A percentile compares a stretch with the other conserved stretches of the same genome.
These are phyloP conservation scores for Epichloe amarillans DNA, from an alignment of 2,329 filamentous ascomycete species.

Conservation along the genomic window DNA sequence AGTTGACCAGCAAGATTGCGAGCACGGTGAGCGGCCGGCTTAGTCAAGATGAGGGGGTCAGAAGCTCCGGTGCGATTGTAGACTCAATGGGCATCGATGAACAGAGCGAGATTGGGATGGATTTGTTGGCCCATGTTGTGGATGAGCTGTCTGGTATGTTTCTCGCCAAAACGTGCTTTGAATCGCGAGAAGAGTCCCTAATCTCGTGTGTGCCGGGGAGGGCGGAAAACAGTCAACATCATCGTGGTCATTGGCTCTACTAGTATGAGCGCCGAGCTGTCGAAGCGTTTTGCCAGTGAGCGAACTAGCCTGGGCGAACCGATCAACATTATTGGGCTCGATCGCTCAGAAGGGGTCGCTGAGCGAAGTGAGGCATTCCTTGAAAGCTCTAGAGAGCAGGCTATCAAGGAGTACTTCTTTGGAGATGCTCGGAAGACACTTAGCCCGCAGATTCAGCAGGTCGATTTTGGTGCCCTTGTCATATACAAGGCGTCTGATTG, in stretches of 20 bases:
- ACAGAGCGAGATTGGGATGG: conserved; percentile 53
- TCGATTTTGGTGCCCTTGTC: conserved; percentile 61
- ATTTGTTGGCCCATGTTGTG: conserved; percentile 65
- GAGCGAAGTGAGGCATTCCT: conserved; percentile 62
- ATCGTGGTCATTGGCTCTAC: conserved; percentile 74
- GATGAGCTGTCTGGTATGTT: conserved; percentile 37
- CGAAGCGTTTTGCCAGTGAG: conserved; percentile 48
- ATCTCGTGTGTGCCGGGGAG: not conserved
- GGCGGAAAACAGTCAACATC: conserved; percentile 48
- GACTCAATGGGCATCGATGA: conserved; percentile 65
- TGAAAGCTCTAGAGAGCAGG: conserved; percentile 57
- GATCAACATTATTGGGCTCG: conserved; percentile 63
- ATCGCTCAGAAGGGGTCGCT: conserved; percentile 76
- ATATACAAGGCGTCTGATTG: conserved; percentile 58
- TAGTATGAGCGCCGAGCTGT: conserved; percentile 60
- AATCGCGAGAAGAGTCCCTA: not conserved
- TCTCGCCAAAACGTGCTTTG: not conserved
- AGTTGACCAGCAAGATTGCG: conserved; percentile 62
- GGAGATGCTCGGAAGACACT: conserved; percentile 64
- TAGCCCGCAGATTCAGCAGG: conserved; percentile 75
- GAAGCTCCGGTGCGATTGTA: conserved; percentile 67
- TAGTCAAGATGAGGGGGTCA: conserved; percentile 59
- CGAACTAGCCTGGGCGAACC: conserved; percentile 48
- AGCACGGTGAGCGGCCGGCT: conserved; percentile 65
- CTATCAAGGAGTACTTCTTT: conserved; percentile 91